Evolutionary conservation across 2,329 filamentous ascomycete genomes (phyloP), one percentile per base, ranked within the genome.

Genomic region (Aspergillus neoniger): DNA sequence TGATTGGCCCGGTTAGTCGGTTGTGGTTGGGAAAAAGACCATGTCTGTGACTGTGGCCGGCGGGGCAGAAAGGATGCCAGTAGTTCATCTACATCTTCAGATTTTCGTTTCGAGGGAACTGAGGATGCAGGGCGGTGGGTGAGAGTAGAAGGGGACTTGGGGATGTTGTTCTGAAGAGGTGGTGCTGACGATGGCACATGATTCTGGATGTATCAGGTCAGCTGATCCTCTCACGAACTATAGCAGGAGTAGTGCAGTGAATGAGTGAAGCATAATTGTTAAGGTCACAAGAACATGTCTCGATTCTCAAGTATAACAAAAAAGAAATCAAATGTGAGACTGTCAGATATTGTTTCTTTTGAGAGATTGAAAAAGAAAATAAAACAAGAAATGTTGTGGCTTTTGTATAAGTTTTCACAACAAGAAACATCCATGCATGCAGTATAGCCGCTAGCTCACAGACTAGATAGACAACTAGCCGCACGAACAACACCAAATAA

Each of bases 101-200:
- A 54, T 19, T 67, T 67, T 32, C 63, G 64, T 36, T 69, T 70
- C 1, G 55, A 41, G 9, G 67, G 64, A 3, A 66, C 53, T 12
- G 55, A 54, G 0, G 65, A 64, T n/a, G 55, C 60, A 14, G 55
- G 53, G 2, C 64, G 63, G 58, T 68, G 66, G 1, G 65, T 55
- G 9, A 69, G 30, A 14, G 44, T 50, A 4, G 57, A 38, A 28
- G 59, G 49, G n/a, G 61, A 62, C 61, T 57, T 28, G 7, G 63
- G 8, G 14, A 5, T 19, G 47, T 48, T 28, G 5, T 59, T 32
- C 4, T 36, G 19, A 52, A 15, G n/a, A 55, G n/a, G 25, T 14
- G 8, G 19, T 21, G 41, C 41, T 23, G 41, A 21, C 12, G 41
- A 44, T 21, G 41, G 41, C 41, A 14, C 41, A 21, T 23, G 32